Evolutionary conservation across 2,329 filamentous ascomycete genomes (phyloP).

Genomic region (Sporothrix sp.): DNA sequence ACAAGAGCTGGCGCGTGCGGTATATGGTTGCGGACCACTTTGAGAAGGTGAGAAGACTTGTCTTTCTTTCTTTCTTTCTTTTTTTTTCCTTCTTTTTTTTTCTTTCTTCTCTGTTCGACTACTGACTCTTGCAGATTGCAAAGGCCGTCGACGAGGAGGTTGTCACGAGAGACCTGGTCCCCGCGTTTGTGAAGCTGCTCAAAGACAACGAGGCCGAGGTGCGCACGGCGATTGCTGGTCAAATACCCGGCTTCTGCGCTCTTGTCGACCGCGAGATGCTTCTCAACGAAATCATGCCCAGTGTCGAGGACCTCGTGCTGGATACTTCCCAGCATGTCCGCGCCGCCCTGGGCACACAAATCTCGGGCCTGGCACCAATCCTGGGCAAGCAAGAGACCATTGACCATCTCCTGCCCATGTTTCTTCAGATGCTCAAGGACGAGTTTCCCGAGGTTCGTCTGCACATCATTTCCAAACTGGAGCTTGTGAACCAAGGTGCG

Average conservation of each 20-base stretch:
- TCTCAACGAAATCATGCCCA: slow-evolving; percentile 92
- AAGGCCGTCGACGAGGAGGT: slow-evolving; percentile 98
- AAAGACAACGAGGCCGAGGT: slow-evolving; percentile 98
- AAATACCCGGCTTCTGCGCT: slow-evolving; percentile 93
- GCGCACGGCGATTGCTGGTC: slow-evolving; percentile 88
- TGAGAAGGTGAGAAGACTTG: too few relatives aligned
- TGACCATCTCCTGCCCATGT: slow-evolving; percentile 94
- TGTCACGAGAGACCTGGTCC: slow-evolving; percentile 84
- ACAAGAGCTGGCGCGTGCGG: slow-evolving; percentile 98
- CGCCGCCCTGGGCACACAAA: slow-evolving; percentile 89
- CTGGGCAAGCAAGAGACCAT: slow-evolving; percentile 98
- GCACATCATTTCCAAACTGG: slow-evolving; percentile 99
- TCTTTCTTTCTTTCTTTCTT: too few relatives aligned
- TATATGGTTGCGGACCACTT: slow-evolving; percentile 99
- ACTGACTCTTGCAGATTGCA: slow-evolving; percentile 56
- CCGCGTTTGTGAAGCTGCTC: slow-evolving; percentile 91
- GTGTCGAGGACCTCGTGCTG: slow-evolving; percentile 89
- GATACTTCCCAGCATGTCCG: slow-evolving; percentile 96
- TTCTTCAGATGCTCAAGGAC: slow-evolving; percentile 98
- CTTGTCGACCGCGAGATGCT: slow-evolving; percentile 80
- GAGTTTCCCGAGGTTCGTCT: slow-evolving; percentile 96
- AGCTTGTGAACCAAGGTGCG: slow-evolving; percentile 88
- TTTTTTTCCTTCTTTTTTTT: background rate
- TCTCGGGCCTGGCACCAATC: slow-evolving; percentile 92
- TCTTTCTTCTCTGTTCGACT: too few relatives aligned